Evolutionary conservation across 345 rosid genomes (phyloP).

Genomic region (Alliaria petiolata): DNA sequence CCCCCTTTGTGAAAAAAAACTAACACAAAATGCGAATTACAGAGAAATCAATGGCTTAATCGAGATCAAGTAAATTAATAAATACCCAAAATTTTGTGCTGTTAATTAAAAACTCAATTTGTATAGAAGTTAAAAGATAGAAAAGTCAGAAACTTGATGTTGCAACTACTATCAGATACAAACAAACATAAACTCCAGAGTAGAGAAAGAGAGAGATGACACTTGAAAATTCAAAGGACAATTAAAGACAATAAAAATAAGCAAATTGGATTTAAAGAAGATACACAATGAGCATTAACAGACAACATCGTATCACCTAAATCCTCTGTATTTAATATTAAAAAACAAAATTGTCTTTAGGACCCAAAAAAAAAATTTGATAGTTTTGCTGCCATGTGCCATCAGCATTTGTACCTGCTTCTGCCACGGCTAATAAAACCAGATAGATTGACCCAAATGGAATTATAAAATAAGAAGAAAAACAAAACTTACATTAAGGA

Average conservation of each 20-base stretch:
- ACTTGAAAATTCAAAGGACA: conserved; percentile 12
- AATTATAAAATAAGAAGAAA: neutral
- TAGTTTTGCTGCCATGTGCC: conserved; percentile 22
- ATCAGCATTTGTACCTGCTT: conserved; percentile 36
- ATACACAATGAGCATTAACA: conserved; percentile 30
- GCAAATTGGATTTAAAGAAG: neutral
- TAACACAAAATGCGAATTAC: neutral
- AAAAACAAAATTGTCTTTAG: neutral
- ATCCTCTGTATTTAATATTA: conserved; percentile 20
- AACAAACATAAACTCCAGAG: conserved; percentile 28
- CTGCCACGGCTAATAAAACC: conserved; percentile 12
- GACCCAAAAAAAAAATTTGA: neutral
- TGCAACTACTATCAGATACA: conserved; percentile 21
- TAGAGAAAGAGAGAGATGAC: conserved; percentile 11
- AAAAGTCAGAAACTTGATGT: conserved; percentile 26
- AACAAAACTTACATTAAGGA: conserved; percentile 5
- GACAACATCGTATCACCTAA: conserved; percentile 35
- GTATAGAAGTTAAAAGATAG: conserved; percentile 6
- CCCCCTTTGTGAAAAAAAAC: conserved; percentile 2
- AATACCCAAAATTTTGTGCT: neutral
- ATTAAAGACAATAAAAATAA: neutral
- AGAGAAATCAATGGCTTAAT: neutral
- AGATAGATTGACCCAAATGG: neutral
- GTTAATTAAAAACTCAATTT: neutral
- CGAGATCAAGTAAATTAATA: neutral